A percentile compares a stretch with the other conserved stretches of the same genome.
Conservation (phyloP, 805 yeast genomes). For the Cyberlindnera euphorbiae region DNA sequence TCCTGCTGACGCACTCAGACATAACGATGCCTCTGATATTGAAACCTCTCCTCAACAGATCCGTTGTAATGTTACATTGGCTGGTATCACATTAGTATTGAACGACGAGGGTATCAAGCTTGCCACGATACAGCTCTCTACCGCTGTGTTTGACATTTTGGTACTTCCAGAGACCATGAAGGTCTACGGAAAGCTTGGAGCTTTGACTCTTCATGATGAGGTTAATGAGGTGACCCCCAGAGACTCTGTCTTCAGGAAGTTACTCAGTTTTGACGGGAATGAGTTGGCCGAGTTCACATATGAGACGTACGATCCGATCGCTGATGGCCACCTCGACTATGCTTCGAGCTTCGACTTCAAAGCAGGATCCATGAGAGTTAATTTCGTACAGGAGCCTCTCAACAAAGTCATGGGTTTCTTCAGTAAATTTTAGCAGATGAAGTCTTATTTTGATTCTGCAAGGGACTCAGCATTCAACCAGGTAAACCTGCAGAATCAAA, state of each 20-base stretch:
- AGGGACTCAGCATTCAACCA: constrained; percentile 85
- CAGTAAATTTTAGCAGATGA: constrained; percentile 77
- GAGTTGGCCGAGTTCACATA: constrained; percentile 78
- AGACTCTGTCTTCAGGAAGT: constrained; percentile 54
- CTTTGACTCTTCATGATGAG: constrained; percentile 73
- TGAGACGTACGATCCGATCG: constrained; percentile 67
- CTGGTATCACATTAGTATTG: constrained; percentile 66
- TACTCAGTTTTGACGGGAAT: constrained; percentile 77
- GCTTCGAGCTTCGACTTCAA: constrained; percentile 55
- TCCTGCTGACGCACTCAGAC: constrained; percentile 68
- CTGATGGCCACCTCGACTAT: constrained; percentile 41
- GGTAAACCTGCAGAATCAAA: constrained; percentile 56
- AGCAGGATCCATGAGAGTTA: constrained; percentile 71
- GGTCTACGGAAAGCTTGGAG: constrained; percentile 70
- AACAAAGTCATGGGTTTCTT: constrained; percentile 61
- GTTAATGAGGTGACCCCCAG: constrained; percentile 56
- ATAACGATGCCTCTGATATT: constrained; percentile 52
- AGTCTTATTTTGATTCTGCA: constrained; percentile 82
- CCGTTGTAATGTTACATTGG: constrained; percentile 61
- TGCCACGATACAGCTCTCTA: constrained; percentile 71
- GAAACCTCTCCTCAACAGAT: constrained; percentile 70
- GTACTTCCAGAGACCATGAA: constrained; percentile 76
- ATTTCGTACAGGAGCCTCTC: constrained; percentile 79
- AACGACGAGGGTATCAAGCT: constrained; percentile 80
- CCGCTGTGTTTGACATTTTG: constrained; percentile 63